Conservation (phyloP, 2,329 filamentous ascomycete genomes). For the Ophiostoma australiae region DNA sequence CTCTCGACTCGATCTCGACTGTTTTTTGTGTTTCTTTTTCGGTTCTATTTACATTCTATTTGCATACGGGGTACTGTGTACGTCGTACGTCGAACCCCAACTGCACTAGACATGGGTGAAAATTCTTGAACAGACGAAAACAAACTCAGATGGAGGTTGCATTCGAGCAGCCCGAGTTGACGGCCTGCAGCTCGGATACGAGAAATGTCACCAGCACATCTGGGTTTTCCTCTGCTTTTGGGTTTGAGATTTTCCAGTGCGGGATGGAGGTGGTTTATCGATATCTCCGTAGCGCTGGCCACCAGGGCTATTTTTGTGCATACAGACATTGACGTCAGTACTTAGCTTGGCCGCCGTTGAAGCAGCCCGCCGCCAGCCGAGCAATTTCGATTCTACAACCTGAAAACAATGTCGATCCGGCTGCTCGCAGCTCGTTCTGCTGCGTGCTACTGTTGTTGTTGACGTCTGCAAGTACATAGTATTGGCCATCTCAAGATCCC, state of each 20-base stretch:
- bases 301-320: neutral
- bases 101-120: constrained; percentile 1
- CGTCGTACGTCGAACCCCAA: too few relatives aligned
- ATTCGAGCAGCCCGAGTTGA: neutral
- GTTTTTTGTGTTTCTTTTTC: neutral
- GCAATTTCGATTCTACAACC: too few relatives aligned
- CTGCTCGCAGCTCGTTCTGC: neutral
- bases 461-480: neutral
- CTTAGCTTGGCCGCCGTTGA: neutral
- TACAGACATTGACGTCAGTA: neutral
- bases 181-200: constrained; percentile 6
- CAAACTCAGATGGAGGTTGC: constrained; percentile 1
- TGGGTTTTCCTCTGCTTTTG: neutral
- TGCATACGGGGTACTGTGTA: too few relatives aligned
- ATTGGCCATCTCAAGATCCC: neutral
- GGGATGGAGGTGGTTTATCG: neutral
- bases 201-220: constrained; percentile 1
- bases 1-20: neutral
- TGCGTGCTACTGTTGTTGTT: neutral
- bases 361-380: neutral
- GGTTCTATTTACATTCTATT: neutral
- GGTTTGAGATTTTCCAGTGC: neutral
- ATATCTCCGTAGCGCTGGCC: neutral
- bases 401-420: too few relatives aligned
- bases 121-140: neutral